Percentiles rank a stretch among this genome's conserved stretches.
Conservation (phyloP, 345 rosid species). For the Euclidium syriacum region DNA sequence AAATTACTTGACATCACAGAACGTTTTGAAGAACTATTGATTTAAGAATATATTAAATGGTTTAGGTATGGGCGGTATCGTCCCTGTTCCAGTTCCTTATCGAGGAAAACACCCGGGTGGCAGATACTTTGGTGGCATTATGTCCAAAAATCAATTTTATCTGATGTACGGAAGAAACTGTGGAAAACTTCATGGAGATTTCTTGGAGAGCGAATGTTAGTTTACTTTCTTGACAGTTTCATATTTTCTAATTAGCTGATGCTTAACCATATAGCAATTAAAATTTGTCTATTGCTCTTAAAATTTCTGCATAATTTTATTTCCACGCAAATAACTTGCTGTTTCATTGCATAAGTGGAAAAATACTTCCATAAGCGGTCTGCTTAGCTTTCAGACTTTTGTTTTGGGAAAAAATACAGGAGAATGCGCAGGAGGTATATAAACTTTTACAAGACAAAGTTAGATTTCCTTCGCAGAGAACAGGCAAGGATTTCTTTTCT, state of each 20-base stretch:
- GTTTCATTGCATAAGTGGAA: conserved; percentile 1
- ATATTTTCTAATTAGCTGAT: not conserved
- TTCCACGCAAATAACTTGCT: not conserved
- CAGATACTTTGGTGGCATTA: conserved; percentile 83
- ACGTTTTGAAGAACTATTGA: not conserved
- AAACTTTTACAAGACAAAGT: conserved; percentile 64
- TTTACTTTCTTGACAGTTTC: conserved; percentile 12
- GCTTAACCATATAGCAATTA: not conserved
- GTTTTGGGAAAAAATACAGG: conserved; percentile 38
- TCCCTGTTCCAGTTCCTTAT: conserved; percentile 54
- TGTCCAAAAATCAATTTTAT: conserved; percentile 70
- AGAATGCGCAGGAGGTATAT: conserved; percentile 65
- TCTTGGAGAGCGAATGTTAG: conserved; percentile 72
- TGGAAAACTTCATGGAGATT: conserved; percentile 87
- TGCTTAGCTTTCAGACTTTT: conserved; percentile 16
- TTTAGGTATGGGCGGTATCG: conserved; percentile 89
- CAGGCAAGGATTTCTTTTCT: conserved; percentile 41
- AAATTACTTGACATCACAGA: not conserved
- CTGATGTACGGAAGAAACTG: conserved; percentile 67
- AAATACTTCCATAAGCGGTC: not conserved
- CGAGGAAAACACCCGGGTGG: conserved; percentile 67
- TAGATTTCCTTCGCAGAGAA: conserved; percentile 63
- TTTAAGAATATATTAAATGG: conserved; percentile 1
- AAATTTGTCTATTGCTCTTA: not conserved
- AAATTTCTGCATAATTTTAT: not conserved